Percentiles rank a stretch among this genome's conserved stretches.
Evolutionary conservation across 73 alveolate genomes (phyloP).

Genomic region (Stentor roeselii): DNA sequence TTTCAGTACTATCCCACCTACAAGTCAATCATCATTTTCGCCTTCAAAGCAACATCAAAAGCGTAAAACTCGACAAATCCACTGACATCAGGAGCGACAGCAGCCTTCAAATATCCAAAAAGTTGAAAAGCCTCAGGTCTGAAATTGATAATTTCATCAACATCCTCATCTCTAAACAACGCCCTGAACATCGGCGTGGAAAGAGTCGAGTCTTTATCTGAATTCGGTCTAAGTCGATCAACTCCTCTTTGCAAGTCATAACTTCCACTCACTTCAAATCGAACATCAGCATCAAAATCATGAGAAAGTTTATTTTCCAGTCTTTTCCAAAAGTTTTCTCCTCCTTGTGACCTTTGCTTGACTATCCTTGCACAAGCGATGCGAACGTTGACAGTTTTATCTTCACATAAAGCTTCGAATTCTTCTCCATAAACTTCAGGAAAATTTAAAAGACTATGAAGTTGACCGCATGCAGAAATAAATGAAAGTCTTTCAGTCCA

Average conservation of each 20-base stretch:
- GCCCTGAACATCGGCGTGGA: slow-evolving; percentile 13
- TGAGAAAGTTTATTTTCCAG: neutral
- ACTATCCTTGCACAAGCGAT: neutral
- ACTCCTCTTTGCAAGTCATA: neutral
- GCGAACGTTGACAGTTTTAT: neutral
- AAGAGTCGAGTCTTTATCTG: neutral
- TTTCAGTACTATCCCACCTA: too few species aligned
- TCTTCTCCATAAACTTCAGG: neutral
- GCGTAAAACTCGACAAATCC: slow-evolving; percentile 13
- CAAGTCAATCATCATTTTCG: neutral
- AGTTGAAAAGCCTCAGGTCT: neutral
- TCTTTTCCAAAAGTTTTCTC: neutral
- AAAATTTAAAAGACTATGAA: neutral
- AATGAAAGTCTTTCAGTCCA: neutral
- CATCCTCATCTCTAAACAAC: neutral
- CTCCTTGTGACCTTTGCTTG: neutral
- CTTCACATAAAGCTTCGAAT: neutral
- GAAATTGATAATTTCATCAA: neutral
- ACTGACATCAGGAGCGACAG: neutral
- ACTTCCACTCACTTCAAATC: neutral
- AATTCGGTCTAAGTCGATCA: neutral
- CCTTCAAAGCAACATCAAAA: neutral
- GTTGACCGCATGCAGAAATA: neutral
- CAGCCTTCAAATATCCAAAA: neutral
- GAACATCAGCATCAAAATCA: slow-evolving; percentile 23